phyloP scores from a whole-genome alignment of 495 filamentous ascomycete species.

The Penicillium arizonense region DNA sequence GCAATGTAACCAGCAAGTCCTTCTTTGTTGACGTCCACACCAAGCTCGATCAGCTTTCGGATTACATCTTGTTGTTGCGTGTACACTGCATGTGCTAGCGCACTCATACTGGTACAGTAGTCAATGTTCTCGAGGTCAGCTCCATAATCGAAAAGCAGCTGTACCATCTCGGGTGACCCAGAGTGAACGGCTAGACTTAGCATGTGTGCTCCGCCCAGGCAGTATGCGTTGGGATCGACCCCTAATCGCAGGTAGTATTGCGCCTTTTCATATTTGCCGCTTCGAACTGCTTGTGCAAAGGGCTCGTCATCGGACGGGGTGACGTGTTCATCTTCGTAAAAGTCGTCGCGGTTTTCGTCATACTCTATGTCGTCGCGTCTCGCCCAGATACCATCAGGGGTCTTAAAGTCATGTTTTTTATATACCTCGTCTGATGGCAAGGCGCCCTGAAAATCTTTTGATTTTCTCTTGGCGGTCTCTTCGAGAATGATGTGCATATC shows the following conservation, averaged over 20 bases:
- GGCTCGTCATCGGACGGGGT: neutral
- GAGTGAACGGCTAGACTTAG: conserved; percentile 4
- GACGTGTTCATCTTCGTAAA: neutral
- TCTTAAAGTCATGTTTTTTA: neutral
- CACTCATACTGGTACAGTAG: neutral
- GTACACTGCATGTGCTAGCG: neutral
- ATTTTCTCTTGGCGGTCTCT: neutral
- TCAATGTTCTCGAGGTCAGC: neutral
- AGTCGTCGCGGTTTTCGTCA: neutral
- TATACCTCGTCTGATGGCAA: neutral
- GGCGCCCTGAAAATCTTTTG: neutral
- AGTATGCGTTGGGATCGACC: neutral
- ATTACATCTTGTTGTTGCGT: neutral
- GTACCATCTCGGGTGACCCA: neutral
- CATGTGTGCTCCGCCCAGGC: neutral
- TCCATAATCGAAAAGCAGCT: neutral
- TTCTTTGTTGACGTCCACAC: neutral
- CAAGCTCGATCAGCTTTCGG: neutral
- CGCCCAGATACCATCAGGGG: no score
- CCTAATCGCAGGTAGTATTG: neutral
- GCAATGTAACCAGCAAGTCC: neutral
- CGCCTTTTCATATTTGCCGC: neutral
- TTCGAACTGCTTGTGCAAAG: neutral
- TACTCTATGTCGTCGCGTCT: neutral
- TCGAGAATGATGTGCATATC: neutral